These are phyloP conservation scores for Penicillium daleae DNA, from an alignment of 495 filamentous ascomycete genomes.

Conservation along the genomic window DNA sequence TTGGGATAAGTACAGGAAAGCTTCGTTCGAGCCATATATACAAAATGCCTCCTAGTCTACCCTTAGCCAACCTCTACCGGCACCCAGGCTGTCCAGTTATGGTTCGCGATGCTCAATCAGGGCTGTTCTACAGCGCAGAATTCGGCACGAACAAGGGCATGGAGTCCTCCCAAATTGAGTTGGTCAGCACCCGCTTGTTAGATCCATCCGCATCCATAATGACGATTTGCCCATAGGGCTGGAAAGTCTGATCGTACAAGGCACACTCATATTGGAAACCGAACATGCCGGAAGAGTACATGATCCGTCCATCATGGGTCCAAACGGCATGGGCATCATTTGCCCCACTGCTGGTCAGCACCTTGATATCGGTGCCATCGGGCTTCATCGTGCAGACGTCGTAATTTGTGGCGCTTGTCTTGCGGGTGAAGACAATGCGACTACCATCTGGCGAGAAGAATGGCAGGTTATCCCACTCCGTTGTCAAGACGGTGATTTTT, in stretches of 20 bases:
- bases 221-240: constrained; percentile 42
- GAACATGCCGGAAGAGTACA: constrained; percentile 38
- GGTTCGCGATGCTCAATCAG: not conserved
- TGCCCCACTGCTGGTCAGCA: constrained; percentile 38
- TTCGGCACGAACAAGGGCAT: constrained; percentile 38
- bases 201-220: constrained; percentile 38
- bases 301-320: constrained; percentile 40
- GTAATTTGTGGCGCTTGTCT: constrained; percentile 33
- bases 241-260: constrained; percentile 40
- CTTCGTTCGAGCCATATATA: not conserved
- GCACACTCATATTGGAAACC: constrained; percentile 39
- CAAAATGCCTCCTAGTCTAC: not conserved
- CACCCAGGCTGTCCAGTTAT: not conserved
- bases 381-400: constrained; percentile 44
- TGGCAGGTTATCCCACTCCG: constrained; percentile 37
- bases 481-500: constrained; percentile 30
- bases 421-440: constrained; percentile 38
- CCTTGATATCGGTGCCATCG: constrained; percentile 38
- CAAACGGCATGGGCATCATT: constrained; percentile 51
- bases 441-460: constrained; percentile 36
- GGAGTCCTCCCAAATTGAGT: constrained; percentile 41
- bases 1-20: not conserved
- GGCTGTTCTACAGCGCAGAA: not conserved
- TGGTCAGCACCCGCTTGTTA: constrained; percentile 35
- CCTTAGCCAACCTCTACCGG: not conserved